Base-by-base conservation (phyloP, 2,329 filamentous ascomycete genomes). In the Coleophoma cylindrospora region DNA sequence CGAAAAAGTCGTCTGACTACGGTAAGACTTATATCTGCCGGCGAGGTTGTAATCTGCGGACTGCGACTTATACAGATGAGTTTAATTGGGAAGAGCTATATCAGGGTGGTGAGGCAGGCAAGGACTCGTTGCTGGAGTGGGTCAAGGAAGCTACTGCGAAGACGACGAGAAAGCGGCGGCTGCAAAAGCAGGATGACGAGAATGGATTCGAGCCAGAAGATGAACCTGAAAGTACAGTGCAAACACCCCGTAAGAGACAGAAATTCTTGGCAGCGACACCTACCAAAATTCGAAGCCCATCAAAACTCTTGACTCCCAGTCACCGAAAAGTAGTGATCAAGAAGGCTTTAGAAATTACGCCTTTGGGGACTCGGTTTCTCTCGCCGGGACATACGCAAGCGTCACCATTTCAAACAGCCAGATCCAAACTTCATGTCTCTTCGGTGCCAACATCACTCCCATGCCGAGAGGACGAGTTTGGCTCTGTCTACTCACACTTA, bases 331-430 rank as follows among this genome's bases (percentile, higher is more conserved):
- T 67, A n/a, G 37, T n/a, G 34, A 33, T 43, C 40, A 95, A 95
- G 66, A 96, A 91, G 62, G 87, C 89, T 5, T 80, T 99, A 34
- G 91, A 96, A 64, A 97, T 97, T 62, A 99, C 94, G 0, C 94
- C 94, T 0, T 73, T 99, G n/a, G 91, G 90, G 7, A 96, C 90
- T 13, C 86, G 94, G 37, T 79, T 87, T 17, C 77, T 99, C 3
- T 89, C 89, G 1, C 87, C 89, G 4, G 79, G 79, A 34, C 81
- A 87, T 57, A 78, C 87, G 50, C 80, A 90, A 40, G 83, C 86
- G 2, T 95, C 94, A 0, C 94, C 94, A 0, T 97, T 96, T 63
- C 91, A 95, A 60, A 80, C 95, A 53, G 95, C 94, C 44, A 84
- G 95, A 17, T 91, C 84, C 27, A 85, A 89, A 41, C 80, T 99